Percentiles rank a stretch among this genome's conserved stretches.
Conservation (phyloP, 1,284 basidiomycete species). For the Moesziomyces globuligerus region DNA sequence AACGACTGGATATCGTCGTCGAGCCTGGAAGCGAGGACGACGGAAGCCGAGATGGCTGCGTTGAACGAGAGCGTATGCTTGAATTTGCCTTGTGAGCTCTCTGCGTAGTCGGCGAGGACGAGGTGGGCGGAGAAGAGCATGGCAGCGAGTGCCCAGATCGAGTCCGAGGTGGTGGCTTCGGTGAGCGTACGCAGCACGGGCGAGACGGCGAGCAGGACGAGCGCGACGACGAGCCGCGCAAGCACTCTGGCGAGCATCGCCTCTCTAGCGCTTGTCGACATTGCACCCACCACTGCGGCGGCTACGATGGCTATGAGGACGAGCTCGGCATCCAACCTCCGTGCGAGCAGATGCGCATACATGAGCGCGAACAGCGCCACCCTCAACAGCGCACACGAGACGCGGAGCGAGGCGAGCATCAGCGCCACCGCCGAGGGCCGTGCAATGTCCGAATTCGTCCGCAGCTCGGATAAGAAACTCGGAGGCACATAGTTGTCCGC, state of each 20-base stretch:
- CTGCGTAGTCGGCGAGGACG: slow-evolving; percentile 76
- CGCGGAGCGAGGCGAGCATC: slow-evolving; percentile 71
- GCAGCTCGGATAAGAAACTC: slow-evolving; percentile 80
- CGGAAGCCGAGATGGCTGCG: slow-evolving; percentile 90
- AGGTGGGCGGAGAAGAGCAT: slow-evolving; percentile 75
- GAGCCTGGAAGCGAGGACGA: slow-evolving; percentile 91
- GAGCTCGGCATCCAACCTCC: slow-evolving; percentile 18
- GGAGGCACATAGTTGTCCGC: slow-evolving; percentile 86
- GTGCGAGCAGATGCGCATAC: slow-evolving; percentile 49
- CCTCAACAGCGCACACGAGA: slow-evolving; percentile 42
- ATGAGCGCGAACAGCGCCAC: slow-evolving; percentile 49
- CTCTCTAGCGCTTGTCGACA: not conserved
- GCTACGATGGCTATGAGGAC: slow-evolving; percentile 1
- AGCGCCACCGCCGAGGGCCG: slow-evolving; percentile 77
- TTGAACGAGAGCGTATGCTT: slow-evolving; percentile 84
- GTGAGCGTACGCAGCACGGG: slow-evolving; percentile 92
- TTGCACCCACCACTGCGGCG: not conserved
- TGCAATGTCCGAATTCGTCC: slow-evolving; percentile 49
- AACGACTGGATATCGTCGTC: slow-evolving; percentile 86
- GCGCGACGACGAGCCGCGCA: slow-evolving; percentile 75
- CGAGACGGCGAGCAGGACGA: slow-evolving; percentile 86
- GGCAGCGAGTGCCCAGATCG: slow-evolving; percentile 90
- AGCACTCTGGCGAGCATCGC: slow-evolving; percentile 10
- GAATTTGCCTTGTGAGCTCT: slow-evolving; percentile 26
- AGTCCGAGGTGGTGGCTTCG: slow-evolving; percentile 92